Evolutionary conservation across 371 early-diverging fungal species (phyloP).

Genomic region (Mortierella sp.): DNA sequence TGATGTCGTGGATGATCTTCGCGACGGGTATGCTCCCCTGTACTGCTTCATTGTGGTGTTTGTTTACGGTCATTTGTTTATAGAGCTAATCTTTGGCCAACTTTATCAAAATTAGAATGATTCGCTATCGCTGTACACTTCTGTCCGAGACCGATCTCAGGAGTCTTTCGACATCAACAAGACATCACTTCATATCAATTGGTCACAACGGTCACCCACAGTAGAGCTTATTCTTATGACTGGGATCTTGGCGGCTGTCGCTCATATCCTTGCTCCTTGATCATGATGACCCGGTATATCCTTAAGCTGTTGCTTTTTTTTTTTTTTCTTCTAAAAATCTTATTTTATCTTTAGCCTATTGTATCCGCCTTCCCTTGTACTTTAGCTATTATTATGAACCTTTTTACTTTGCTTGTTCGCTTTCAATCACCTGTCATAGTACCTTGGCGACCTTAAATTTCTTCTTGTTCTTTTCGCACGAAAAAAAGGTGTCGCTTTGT

Average conservation of each 20-base stretch:
- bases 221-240: constrained; percentile 6
- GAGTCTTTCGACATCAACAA: constrained; percentile 57
- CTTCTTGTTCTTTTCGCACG: no score
- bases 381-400: neutral
- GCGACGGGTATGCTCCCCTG: constrained; percentile 51
- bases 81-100: neutral
- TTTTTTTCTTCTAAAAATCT: neutral
- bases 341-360: neutral
- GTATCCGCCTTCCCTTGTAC: neutral
- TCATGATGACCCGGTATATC: no score
- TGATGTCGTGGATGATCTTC: constrained; percentile 61
- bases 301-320: neutral
- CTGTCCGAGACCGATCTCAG: constrained; percentile 66
- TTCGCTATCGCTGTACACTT: constrained; percentile 62
- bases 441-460: no score
- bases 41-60: neutral
- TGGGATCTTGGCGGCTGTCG: no score
- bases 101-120: constrained; percentile 42
- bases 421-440: neutral
- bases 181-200: constrained; percentile 48
- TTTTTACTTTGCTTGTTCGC: neutral
- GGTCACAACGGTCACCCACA: constrained; percentile 42
- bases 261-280: no score
- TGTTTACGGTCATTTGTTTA: neutral
- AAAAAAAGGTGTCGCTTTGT: no score